These are phyloP conservation scores for Mortierella sp. DNA, from an alignment of 371 early-diverging fungal species.

Conservation along the genomic window DNA sequence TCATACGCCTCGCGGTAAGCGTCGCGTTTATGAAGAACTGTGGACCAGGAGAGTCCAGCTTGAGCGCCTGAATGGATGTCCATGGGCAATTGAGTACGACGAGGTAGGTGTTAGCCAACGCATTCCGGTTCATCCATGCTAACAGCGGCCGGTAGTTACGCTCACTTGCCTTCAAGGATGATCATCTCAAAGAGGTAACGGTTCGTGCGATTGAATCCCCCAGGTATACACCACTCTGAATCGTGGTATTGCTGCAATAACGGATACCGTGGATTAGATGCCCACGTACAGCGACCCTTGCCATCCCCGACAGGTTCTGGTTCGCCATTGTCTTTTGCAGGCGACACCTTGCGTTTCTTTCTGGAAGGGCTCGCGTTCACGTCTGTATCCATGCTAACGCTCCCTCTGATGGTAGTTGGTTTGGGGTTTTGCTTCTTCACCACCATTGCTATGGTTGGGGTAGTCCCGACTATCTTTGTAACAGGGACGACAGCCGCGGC, in stretches of 20 bases:
- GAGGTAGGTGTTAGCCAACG: no score
- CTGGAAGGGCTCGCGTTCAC: not conserved
- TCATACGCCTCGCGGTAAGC: slow-evolving; percentile 46
- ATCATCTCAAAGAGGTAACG: slow-evolving; percentile 51
- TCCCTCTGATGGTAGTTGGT: no score
- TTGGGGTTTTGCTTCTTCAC: no score
- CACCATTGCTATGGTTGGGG: no score
- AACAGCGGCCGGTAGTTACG: no score
- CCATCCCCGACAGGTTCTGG: slow-evolving; percentile 22
- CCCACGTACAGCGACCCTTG: slow-evolving; percentile 32
- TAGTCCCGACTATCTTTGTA: no score
- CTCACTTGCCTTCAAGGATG: slow-evolving; percentile 40
- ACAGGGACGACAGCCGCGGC: no score
- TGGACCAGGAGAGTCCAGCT: slow-evolving; percentile 50
- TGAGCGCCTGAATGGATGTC: slow-evolving; percentile 15
- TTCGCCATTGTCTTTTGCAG: slow-evolving; percentile 14
- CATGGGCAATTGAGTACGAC: no score
- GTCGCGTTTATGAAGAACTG: slow-evolving; percentile 44
- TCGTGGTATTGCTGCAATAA: slow-evolving; percentile 42
- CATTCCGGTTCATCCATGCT: no score
- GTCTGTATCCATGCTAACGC: no score
- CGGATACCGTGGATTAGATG: slow-evolving; percentile 24
- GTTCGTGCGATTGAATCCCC: slow-evolving; percentile 48
- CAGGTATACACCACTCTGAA: slow-evolving; percentile 33
- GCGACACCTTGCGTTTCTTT: not conserved